Evolutionary conservation across 768 basidiomycete genomes (phyloP), one percentile per base, ranked within the genome.

Genomic region (Austroboletus eburneus): DNA sequence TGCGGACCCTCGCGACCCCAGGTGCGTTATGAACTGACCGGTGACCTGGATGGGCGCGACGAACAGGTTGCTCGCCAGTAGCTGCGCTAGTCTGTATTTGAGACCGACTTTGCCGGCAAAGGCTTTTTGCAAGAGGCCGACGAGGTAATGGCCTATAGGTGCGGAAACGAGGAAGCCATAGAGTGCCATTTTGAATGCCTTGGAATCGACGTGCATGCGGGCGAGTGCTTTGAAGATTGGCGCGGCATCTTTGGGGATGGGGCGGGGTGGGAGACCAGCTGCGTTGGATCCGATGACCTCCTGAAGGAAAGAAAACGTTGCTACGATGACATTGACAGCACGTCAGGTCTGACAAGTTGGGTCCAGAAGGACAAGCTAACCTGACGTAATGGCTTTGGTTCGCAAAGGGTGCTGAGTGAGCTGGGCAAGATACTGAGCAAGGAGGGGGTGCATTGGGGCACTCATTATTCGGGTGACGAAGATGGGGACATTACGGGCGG

Each of bases 151-250:
- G 34, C 81, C 76, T 24, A 94, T 63, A 0, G 91, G 91, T 6
- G 90, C 91, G 12, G 89, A 89, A 33, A 94, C 76, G 55, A 86
- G 73, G 69, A 87, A 81, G 49, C 91, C 91, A 60, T 91, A 92
- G 18, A 85, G 41, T 1, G 80, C 86, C 84, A 93, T 90, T 66
- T 93, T 91, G 57, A 87, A 45, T 7, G 91, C 87, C 57, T 82
- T 85, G 50, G 70, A 47, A 61, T 89, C 74, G 42, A 91, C 65
- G 61, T 87, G 81, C 5, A 70, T 69, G 39, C 66, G 70, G 5
- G 78, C 80, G 39, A 86, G 75, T 16, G 70, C 59, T 52, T 77
- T 80, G 42, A 73, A 57, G 51, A 80, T 58, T 20, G 71, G 51
- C 3, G 85, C 73, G 1, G 80, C 77, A 70, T 80, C 69, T 51